Base-by-base conservation (phyloP, 345 rosid species). In the Streptanthus diversifolius region DNA sequence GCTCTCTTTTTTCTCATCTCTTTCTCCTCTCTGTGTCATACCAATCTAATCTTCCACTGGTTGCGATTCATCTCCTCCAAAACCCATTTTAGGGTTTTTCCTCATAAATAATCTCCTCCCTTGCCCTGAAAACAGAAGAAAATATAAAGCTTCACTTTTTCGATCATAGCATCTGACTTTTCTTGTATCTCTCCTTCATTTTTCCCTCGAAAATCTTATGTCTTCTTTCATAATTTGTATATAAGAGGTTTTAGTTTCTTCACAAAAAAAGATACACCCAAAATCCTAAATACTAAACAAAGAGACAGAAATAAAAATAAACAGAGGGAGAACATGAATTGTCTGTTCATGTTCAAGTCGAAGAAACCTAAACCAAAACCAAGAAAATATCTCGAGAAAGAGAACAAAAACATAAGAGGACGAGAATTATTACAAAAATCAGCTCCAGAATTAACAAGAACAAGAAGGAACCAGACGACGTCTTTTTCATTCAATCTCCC, bases 371-470 rank as follows among this genome's bases (percentile, higher is more conserved):
- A 75, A 53, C 24, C 65, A 5, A 68, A 75, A 53, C 24, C 65
- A 5, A 17, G 60, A 55, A 55, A 13, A 30, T 1, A 55, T 8
- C 39, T 25, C 1, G 1, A 58, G 33, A 58, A 52, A 17, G 17
- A 51, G 8, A 53, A 29, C 13, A 41, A 44, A 54, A 22, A 44
- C 8, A 17, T 3, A 21, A 64, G 79, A 27, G 21, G 76, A 14
- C 81, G 79, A 80, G 78, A 48, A 57, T 14, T 39, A 14, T n/a
- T 66, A 10, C 47, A 82, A 48, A 75, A 59, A 12, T 85, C 96
- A 64, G 84, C 90, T 61, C 92, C 95, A 22, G 86, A 87, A 55
- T 53, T 82, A 33, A 63, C 54, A 1, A 45, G 25, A 41, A 67
- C 11, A 47, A 39, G 61, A 33, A 53, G 22, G 25, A 29, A 66